Evolutionary conservation across 768 basidiomycete species (phyloP).

Genomic region (Filobasidium wieringae): DNA sequence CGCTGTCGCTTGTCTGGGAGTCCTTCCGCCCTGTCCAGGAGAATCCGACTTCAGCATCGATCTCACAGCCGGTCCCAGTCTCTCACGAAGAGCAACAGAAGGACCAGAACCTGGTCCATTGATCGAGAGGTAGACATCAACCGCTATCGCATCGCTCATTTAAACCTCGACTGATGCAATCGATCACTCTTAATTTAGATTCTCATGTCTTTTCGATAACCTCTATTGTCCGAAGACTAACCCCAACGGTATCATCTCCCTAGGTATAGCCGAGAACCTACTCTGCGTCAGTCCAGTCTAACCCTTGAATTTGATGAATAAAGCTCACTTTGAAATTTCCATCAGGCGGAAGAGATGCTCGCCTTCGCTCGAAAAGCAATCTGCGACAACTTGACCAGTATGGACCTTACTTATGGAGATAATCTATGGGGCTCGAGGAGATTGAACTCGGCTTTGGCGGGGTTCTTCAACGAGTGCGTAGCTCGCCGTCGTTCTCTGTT

Average conservation of each 20-base stretch:
- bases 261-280: conserved; percentile 35
- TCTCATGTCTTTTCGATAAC: neutral
- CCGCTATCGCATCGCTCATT: neutral
- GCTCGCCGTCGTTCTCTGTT: too few relatives aligned
- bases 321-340: too few relatives aligned
- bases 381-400: neutral
- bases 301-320: too few relatives aligned
- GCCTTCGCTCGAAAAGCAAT: neutral
- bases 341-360: neutral
- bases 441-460: conserved; percentile 25
- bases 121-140: neutral
- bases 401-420: conserved; percentile 29
- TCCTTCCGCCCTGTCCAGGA: too few relatives aligned
- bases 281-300: conserved; percentile 21
- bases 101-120: neutral
- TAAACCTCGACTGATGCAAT: neutral
- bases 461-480: conserved; percentile 25
- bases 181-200: neutral
- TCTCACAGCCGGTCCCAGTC: too few relatives aligned
- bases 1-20: too few relatives aligned
- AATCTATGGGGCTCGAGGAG: conserved; percentile 32
- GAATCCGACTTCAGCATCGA: too few relatives aligned
- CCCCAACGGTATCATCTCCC: conserved; percentile 26
- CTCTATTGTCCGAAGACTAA: neutral
- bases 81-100: neutral